Evolutionary conservation across 2,329 filamentous ascomycete genomes (phyloP), one percentile per base, ranked within the genome.

Genomic region (Aspergillus fischeri): DNA sequence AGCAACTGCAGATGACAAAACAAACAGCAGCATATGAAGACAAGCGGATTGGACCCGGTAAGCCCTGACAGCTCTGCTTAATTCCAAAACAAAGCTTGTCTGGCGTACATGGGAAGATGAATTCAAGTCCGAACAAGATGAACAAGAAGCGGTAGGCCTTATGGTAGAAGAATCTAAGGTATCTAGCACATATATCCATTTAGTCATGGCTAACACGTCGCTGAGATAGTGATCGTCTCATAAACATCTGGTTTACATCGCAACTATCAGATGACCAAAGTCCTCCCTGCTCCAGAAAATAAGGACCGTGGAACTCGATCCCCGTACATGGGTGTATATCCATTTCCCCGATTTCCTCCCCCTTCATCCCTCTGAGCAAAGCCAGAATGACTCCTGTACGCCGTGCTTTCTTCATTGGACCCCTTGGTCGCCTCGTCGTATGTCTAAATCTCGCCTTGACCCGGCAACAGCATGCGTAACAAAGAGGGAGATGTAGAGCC

Each of bases 321-420:
- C 53, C 50, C 53, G 58, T 51, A 47, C 21, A 47, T 54, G 55
- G 54, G 51, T 51, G 56, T 58, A 44, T 57, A 38, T 62, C 54
- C 49, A 47, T 59, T 57, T 53, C 56, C 53, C 58, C 53, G 4
- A 21, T 41, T 21, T 57, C 55, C 53, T 56, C 52, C 35, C 38
- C 44, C 52, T 49, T 54, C 38, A 60, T 61, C 60, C 59, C 53
- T 65, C 60, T 62, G 64, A 64, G 58, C 62, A 64, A 67, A 64
- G 66, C 60, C 63, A 70, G 62, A 66, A 63, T 59, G 65, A 71
- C 65, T 69, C 70, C 69, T 62, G 67, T 70, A 70, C 70, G 71
- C 71, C 71, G 61, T 67, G 59, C 62, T 67, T 62, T 63, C 47
- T 38, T 58, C 49, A 54, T 57, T 49, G 35, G 6, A 7, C 20